Evolutionary conservation across 805 yeast genomes (phyloP).

Genomic region (Starmerella davenportii): DNA sequence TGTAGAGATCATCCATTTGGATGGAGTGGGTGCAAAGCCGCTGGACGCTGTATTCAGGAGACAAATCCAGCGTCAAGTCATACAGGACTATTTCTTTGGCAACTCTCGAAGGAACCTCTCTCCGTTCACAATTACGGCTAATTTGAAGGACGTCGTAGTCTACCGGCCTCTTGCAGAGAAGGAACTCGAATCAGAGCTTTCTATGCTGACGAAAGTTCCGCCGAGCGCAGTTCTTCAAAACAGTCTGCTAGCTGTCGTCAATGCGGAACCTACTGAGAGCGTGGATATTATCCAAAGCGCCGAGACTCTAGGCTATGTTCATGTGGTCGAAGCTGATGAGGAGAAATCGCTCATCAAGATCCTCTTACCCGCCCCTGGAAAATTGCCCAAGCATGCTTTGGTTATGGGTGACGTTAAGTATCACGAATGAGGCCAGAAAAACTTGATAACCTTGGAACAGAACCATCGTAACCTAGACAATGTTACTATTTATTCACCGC

Average conservation of each 20-base stretch:
- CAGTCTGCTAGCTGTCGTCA: conserved; percentile 49
- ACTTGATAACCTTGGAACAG: background rate
- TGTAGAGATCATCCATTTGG: background rate
- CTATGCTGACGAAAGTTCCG: conserved; percentile 23
- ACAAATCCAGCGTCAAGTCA: conserved; percentile 53
- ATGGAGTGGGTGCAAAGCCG: conserved; percentile 43
- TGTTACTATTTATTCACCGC: no score
- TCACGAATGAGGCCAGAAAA: conserved; percentile 31
- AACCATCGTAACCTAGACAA: no score
- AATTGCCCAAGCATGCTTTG: conserved; percentile 57
- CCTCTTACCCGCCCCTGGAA: conserved; percentile 74
- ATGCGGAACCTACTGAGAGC: conserved; percentile 32
- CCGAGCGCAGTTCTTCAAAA: conserved; percentile 40
- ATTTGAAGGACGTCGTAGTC: conserved; percentile 39
- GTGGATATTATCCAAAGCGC: conserved; percentile 34
- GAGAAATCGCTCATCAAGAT: conserved; percentile 47
- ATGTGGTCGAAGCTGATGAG: conserved; percentile 58
- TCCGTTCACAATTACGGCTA: conserved; percentile 71
- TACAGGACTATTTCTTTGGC: conserved; percentile 84
- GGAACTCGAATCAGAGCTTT: conserved; percentile 8
- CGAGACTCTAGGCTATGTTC: conserved; percentile 62
- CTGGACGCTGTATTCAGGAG: conserved; percentile 44
- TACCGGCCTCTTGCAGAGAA: conserved; percentile 36
- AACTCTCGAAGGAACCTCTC: conserved; percentile 41
- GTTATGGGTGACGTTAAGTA: conserved; percentile 66